These are phyloP conservation scores for Choiromyces venosus DNA, from an alignment of 495 filamentous ascomycete species.

Conservation along the genomic window DNA sequence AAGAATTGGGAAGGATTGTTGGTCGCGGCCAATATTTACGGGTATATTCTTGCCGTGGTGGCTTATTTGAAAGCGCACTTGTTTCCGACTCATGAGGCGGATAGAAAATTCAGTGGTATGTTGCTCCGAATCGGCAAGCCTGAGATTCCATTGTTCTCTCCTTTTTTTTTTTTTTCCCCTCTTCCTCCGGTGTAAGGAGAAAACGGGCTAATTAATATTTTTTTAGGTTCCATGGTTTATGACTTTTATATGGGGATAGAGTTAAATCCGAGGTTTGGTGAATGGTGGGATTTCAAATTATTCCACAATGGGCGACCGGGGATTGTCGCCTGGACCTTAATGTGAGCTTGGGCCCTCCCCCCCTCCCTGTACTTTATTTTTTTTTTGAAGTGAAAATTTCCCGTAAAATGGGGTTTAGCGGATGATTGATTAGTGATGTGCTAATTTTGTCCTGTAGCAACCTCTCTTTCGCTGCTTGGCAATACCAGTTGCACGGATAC, in stretches of 20 bases:
- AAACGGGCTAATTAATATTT: neutral
- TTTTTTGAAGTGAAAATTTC: neutral
- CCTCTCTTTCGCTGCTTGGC: constrained; percentile 48
- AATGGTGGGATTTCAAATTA: constrained; percentile 50
- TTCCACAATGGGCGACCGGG: constrained; percentile 51
- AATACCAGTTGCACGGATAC: constrained; percentile 47
- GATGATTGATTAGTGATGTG: neutral
- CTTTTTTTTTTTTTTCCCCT: neutral
- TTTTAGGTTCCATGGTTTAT: constrained; percentile 45
- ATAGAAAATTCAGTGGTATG: constrained; percentile 48
- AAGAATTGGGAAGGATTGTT: constrained; percentile 47
- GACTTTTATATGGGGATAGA: constrained; percentile 51
- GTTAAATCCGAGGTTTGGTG: constrained; percentile 49
- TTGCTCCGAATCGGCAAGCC: neutral
- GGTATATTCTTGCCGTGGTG: constrained; percentile 43
- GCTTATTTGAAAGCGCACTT: constrained; percentile 46
- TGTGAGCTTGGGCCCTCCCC: constrained; percentile 34
- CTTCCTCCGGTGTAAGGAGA: neutral
- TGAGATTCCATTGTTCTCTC: neutral
- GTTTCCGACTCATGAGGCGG: constrained; percentile 45
- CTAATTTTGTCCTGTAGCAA: constrained; percentile 43
- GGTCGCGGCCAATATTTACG: constrained; percentile 45
- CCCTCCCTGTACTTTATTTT: neutral
- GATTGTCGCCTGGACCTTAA: constrained; percentile 47
- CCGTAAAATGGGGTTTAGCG: neutral